These are phyloP conservation scores for Hypoxylon trugodes DNA, from an alignment of 495 filamentous ascomycete genomes.

Conservation along the genomic window DNA sequence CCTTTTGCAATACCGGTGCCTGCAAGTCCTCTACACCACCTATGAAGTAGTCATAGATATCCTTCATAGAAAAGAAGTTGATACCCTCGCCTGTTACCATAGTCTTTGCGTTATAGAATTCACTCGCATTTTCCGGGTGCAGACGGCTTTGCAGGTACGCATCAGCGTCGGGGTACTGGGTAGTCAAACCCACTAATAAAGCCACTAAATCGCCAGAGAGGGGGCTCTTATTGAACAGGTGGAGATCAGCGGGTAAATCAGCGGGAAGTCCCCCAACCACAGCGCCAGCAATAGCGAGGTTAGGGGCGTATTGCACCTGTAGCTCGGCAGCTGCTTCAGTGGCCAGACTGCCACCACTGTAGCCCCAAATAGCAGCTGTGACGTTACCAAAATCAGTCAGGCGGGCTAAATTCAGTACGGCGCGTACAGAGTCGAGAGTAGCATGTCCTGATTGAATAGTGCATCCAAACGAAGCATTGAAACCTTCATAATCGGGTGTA, in stretches of 20 bases:
- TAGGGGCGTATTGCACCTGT: constrained; percentile 62
- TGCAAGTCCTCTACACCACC: constrained; percentile 45
- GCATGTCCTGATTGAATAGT: constrained; percentile 55
- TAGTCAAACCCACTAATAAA: constrained; percentile 38
- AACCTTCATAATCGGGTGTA: constrained; percentile 59
- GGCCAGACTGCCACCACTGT: constrained; percentile 64
- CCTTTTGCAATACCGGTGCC: constrained; percentile 23
- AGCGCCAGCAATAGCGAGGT: constrained; percentile 60
- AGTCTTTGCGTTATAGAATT: constrained; percentile 44
- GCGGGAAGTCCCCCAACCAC: constrained; percentile 57
- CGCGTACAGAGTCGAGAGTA: constrained; percentile 58
- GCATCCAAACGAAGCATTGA: constrained; percentile 51
- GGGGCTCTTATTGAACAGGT: constrained; percentile 32
- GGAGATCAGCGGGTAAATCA: constrained; percentile 41
- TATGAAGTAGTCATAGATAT: constrained; percentile 54
- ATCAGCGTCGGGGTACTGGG: constrained; percentile 36
- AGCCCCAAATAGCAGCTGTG: constrained; percentile 57
- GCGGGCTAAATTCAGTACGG: constrained; percentile 41
- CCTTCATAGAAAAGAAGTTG: constrained; percentile 41
- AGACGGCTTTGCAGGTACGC: constrained; percentile 32
- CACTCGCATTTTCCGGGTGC: constrained; percentile 27
- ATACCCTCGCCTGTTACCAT: constrained; percentile 40
- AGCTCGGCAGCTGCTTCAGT: constrained; percentile 64
- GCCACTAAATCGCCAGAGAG: constrained; percentile 39
- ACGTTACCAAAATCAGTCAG: constrained; percentile 15